Evolutionary conservation across 768 basidiomycete species (phyloP), one percentile per base, ranked within the genome.

Genomic region (Cyclocybe aegerita): DNA sequence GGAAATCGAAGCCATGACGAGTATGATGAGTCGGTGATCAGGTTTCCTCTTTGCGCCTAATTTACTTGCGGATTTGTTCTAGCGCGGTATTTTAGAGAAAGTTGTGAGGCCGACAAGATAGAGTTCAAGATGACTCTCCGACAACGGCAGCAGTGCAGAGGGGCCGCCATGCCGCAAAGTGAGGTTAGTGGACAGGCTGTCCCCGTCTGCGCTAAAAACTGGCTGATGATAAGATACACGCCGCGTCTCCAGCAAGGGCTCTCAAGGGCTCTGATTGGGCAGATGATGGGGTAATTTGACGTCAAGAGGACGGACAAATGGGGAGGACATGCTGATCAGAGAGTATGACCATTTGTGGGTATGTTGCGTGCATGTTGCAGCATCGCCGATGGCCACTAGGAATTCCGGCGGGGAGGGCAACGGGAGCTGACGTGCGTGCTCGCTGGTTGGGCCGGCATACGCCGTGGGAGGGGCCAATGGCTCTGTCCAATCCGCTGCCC

Each of bases 101-200:
- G 68, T 71, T 70, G 59, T 39, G 60, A 56, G 63, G 49, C 49
- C 30, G 23, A 14, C 8, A 12, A 66, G 67, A 73, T 71, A 64
- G 68, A 58, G 72, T 72, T 73, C 59, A 56, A 63, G 67, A 70
- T 66, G 37, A 29, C n/a, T 15, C 40, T 31, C 42, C 38, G 43
- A 39, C 42, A 30, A 41, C 35, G 43, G 34, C 47, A 58, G 45
- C 64, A 50, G 39, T 17, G 23, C 49, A 39, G 49, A 43, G 61
- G 64, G 45, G 30, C 45, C 11, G 32, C 33, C 40, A 40, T 47
- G 8, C 57, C 44, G 29, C 44, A 62, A 39, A 52, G 51, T 52
- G 33, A 37, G 43, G 42, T 10, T 41, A 4, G 39, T 41, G 5
- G 23, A 23, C 23, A 23, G 23, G 23, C 23, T 23, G 23, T 23